Conservation (phyloP, 169 alveolate species). For the Cyclospora cayetanensis region DNA sequence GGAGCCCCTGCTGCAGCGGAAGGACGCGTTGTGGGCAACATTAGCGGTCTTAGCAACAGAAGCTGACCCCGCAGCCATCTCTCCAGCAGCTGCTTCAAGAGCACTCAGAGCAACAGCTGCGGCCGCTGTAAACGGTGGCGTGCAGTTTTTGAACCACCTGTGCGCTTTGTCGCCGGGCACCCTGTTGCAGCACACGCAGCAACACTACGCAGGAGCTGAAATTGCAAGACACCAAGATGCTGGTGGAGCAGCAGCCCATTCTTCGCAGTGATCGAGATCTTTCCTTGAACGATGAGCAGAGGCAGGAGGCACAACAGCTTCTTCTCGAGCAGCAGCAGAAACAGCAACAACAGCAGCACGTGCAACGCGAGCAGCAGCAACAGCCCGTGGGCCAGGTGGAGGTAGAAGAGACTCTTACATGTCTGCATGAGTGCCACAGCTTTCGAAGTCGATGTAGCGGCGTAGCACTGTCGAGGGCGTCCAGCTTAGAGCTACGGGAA, state of each 20-base stretch:
- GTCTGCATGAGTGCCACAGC: background rate
- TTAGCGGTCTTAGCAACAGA: no score
- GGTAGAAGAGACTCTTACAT: background rate
- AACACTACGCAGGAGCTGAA: background rate
- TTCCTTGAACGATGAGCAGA: no score
- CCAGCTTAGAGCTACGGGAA: background rate
- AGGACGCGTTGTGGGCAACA: no score
- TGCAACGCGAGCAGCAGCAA: background rate
- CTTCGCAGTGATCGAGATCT: no score
- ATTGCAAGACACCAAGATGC: no score
- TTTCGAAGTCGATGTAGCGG: background rate
- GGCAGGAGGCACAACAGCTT: background rate
- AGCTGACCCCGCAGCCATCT: no score
- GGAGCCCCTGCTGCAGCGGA: no score
- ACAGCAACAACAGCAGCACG: background rate
- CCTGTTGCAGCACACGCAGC: background rate
- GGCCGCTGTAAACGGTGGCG: background rate
- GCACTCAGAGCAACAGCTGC: background rate
- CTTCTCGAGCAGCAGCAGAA: background rate
- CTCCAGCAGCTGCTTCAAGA: no score
- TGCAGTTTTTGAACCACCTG: no score
- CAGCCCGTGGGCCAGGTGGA: no score
- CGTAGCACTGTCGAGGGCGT: background rate
- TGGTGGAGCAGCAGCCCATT: no score
- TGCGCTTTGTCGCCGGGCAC: no score